Evolutionary conservation across 805 yeast species (phyloP).

Genomic region (Saccharomyces kudriavzevii): DNA sequence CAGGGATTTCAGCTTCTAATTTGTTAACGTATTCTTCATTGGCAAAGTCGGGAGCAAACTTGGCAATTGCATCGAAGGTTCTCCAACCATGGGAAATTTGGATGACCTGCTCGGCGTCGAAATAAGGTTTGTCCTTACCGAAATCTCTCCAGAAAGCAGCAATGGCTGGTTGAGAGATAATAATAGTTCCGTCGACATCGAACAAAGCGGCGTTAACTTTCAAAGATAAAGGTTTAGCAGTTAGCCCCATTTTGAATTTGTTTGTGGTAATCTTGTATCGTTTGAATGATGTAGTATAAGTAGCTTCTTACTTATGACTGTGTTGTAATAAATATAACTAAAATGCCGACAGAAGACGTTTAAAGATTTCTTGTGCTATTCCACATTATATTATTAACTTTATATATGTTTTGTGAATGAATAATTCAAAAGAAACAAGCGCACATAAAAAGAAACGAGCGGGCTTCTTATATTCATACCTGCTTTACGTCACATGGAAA

Average conservation of each 20-base stretch:
- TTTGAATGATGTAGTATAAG: neutral
- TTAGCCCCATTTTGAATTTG: slow-evolving; percentile 11
- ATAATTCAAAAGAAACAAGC: too few species aligned
- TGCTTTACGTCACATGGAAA: neutral
- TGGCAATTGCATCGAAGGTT: slow-evolving; percentile 67
- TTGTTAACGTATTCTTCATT: slow-evolving; percentile 52
- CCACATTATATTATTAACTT: neutral
- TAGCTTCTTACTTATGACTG: neutral
- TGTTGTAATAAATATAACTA: too few species aligned
- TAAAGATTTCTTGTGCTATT: neutral
- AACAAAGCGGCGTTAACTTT: slow-evolving; percentile 48
- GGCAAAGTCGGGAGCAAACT: slow-evolving; percentile 70
- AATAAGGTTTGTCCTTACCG: slow-evolving; percentile 58
- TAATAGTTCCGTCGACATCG: slow-evolving; percentile 83
- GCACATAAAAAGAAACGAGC: neutral
- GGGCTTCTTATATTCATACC: neutral
- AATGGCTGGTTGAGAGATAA: slow-evolving; percentile 74
- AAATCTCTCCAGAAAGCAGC: slow-evolving; percentile 76
- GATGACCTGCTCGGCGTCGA: slow-evolving; percentile 62
- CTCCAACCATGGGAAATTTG: slow-evolving; percentile 76
- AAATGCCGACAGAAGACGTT: neutral
- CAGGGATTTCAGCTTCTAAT: slow-evolving; percentile 64
- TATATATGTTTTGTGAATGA: neutral
- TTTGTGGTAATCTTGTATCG: neutral
- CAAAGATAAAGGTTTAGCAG: slow-evolving; percentile 28